Base-by-base conservation (phyloP, 129 eudicot species). In the Tanacetum coccineum region DNA sequence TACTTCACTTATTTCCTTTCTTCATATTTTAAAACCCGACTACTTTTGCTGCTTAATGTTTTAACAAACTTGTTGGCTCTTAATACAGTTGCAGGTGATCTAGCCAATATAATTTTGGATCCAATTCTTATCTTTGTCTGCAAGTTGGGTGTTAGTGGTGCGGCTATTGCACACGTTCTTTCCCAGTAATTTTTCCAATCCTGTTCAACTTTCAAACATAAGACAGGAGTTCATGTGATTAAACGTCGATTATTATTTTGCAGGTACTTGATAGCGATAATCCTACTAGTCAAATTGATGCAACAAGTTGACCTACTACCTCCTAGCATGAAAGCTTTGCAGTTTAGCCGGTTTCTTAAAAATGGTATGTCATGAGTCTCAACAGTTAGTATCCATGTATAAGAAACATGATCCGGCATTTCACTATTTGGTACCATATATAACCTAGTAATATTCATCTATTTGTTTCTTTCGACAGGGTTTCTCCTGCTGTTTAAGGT, bases 141-240 rank as follows among this genome's bases (percentile, higher is more conserved):
- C 67, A 78, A 60, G 20, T 13, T 80, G 76, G 97, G 97, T 39
- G 97, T 91, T 15, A 78, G 87, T 63, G 97, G 97, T 63, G 97
- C 97, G 32, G 95, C 95, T 73, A 91, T 91, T 76, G 90, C 95
- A 48, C 97, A 91, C 68, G 97, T 91, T 62, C 75, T 91, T 45
- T 88, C 96, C 67, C 96, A 88, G 96, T 88, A 76, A 73, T 13
- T 30, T 3, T 46, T 73, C 52, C 51, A 55, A 45, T 25, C 11
- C 6, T 4, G 5, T 11, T 64, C 40, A 47, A 42, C 7, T 12
- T 57, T 49, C 26, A 66, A 32, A 20, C 14, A 18, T 26, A 51
- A 63, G 13, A 44, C 32, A 36, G 46, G 66, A 54, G 40, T 47
- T 42, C 15, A 42, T 45, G 21, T 56, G 42, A 74, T 40, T 64